Conservation (phyloP, 768 basidiomycete genomes). For the Amanita pseudoporphyria region DNA sequence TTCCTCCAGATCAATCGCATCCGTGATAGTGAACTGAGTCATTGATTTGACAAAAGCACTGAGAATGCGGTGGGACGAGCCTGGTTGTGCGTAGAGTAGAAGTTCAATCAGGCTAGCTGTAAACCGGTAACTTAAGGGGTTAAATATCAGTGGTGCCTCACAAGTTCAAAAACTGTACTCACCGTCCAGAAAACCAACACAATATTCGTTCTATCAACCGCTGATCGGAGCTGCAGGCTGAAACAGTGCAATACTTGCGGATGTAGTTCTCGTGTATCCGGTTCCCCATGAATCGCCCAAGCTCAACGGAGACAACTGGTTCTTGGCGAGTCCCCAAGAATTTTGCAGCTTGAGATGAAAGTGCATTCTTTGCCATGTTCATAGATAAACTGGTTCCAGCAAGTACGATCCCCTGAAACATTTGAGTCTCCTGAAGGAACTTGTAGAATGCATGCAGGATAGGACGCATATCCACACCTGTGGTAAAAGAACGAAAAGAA, state of each 20-base stretch:
- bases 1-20: too few relatives aligned
- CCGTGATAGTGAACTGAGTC: constrained; percentile 13
- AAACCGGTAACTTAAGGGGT: constrained; percentile 9
- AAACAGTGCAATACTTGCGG: constrained; percentile 2
- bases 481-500: constrained; percentile 9
- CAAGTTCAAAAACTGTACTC: neutral
- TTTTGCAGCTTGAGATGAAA: constrained; percentile 7
- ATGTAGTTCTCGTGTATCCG: constrained; percentile 5
- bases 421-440: constrained; percentile 1
- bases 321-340: neutral
- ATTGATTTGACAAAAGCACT: constrained; percentile 9
- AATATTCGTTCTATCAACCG: too few relatives aligned
- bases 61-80: constrained; percentile 12
- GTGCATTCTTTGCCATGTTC: constrained; percentile 7
- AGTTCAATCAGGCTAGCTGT: constrained; percentile 15
- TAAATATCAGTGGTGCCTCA: constrained; percentile 1
- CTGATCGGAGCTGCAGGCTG: constrained; percentile 5
- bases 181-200: too few relatives aligned
- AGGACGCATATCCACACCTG: constrained; percentile 8
- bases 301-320: constrained; percentile 7
- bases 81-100: constrained; percentile 8
- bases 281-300: constrained; percentile 6
- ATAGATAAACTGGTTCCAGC: constrained; percentile 10
- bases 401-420: constrained; percentile 9
- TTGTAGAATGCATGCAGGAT: too few relatives aligned